phyloP scores from a whole-genome alignment of 331 rosid genomes.

The Cydonia oblonga region DNA sequence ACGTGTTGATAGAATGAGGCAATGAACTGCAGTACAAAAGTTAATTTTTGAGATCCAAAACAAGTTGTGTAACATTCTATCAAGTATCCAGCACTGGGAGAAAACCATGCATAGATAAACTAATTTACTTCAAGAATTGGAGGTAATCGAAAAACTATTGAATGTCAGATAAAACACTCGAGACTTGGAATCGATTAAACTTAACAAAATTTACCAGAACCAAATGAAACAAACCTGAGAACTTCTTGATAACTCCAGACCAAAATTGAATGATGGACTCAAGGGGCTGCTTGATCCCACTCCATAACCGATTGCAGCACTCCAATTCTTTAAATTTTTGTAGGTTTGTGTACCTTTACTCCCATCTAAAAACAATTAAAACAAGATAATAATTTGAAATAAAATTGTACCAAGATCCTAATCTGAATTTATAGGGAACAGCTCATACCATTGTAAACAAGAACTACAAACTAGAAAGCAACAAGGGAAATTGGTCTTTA shows the following conservation, averaged over 20 bases:
- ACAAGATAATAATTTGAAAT: background rate
- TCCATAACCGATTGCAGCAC: conserved; percentile 81
- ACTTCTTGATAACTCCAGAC: conserved; percentile 74
- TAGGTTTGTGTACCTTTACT: conserved; percentile 29
- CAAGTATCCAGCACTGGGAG: background rate
- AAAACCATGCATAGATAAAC: background rate
- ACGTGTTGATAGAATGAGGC: conserved; percentile 96
- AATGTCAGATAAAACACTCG: background rate
- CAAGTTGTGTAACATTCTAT: background rate
- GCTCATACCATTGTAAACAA: background rate
- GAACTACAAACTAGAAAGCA: background rate
- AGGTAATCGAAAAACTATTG: background rate
- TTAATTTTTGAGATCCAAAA: background rate
- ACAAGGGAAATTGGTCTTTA: background rate
- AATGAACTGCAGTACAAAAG: conserved; percentile 53
- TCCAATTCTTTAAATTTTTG: conserved; percentile 73
- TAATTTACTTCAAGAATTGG: too few relatives aligned
- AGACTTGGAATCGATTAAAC: background rate
- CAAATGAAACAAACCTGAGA: conserved; percentile 44
- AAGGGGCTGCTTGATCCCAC: conserved; percentile 85
- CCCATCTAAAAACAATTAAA: conserved; percentile 38
- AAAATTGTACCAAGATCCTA: background rate
- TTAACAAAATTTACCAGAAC: conserved; percentile 3
- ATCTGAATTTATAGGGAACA: background rate
- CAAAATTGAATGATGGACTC: conserved; percentile 87